A percentile compares a stretch with the other conserved stretches of the same genome.
Conservation (phyloP, 768 basidiomycete species). For the Sporobolomyces pararoseus region DNA sequence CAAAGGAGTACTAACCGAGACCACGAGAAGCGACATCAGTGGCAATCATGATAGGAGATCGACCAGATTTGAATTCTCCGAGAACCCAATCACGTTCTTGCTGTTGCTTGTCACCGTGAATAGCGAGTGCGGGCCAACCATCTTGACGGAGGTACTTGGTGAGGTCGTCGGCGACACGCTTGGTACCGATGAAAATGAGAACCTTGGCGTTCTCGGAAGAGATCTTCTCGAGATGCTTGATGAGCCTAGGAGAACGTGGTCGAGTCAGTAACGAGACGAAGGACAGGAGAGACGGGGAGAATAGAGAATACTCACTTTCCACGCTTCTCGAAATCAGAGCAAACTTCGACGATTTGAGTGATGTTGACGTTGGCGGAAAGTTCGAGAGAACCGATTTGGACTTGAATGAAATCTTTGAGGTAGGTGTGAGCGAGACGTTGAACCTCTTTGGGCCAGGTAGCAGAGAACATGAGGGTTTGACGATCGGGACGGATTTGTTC, state of each 20-base stretch:
- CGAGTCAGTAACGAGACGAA: neutral
- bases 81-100: constrained; percentile 99
- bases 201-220: constrained; percentile 96
- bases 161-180: constrained; percentile 95
- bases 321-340: constrained; percentile 84
- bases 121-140: constrained; percentile 99
- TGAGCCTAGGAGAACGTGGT: constrained; percentile 52
- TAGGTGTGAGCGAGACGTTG: constrained; percentile 97
- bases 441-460: constrained; percentile 99
- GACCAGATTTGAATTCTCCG: constrained; percentile 55
- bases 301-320: constrained; percentile 58
- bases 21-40: neutral
- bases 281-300: neutral
- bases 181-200: constrained; percentile 89
- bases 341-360: constrained; percentile 88
- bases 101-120: constrained; percentile 99
- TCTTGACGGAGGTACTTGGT: constrained; percentile 96
- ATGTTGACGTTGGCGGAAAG: constrained; percentile 98
- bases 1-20: neutral
- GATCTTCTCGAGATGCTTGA: constrained; percentile 95
- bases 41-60: constrained; percentile 5
- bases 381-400: constrained; percentile 98
- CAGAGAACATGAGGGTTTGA: constrained; percentile 78
- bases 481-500: constrained; percentile 56
- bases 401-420: constrained; percentile 91